Evolutionary conservation across 305 asterid species (phyloP).

Genomic region (Fraxinus xanthoxyloides): DNA sequence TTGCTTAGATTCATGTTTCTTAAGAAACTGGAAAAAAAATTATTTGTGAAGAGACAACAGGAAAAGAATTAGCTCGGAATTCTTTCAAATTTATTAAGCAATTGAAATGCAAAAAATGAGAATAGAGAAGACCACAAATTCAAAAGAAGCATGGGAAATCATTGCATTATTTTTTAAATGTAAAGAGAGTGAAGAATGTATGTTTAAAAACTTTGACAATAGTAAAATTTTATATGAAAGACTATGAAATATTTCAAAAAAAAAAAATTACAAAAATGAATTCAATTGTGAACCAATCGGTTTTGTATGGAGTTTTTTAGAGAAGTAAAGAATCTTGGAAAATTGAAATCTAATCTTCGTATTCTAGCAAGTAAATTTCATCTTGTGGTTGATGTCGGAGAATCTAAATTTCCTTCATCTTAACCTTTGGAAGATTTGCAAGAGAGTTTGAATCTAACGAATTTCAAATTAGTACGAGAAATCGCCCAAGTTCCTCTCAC

Average conservation of each 20-base stretch:
- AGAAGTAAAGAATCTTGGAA: background rate
- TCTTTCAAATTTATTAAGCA: background rate
- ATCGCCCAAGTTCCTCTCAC: background rate
- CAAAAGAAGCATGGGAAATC: background rate
- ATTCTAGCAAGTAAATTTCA: background rate
- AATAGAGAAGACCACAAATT: background rate
- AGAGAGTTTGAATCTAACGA: background rate
- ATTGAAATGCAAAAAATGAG: background rate
- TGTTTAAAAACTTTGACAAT: background rate
- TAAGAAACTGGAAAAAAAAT: too few species aligned
- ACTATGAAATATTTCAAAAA: background rate
- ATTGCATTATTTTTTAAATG: background rate
- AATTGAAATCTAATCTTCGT: background rate
- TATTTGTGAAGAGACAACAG: background rate
- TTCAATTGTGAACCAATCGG: background rate
- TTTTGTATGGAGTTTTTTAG: background rate
- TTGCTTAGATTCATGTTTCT: background rate
- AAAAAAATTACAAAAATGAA: background rate
- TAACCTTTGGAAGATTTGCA: background rate
- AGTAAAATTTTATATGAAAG: background rate
- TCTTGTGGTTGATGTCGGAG: background rate
- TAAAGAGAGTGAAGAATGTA: background rate
- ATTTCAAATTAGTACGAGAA: background rate
- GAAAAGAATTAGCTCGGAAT: background rate
- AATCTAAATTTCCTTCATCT: background rate